These are phyloP conservation scores for Dactylella cylindrospora DNA, from an alignment of 2,329 filamentous ascomycete species.

Conservation along the genomic window DNA sequence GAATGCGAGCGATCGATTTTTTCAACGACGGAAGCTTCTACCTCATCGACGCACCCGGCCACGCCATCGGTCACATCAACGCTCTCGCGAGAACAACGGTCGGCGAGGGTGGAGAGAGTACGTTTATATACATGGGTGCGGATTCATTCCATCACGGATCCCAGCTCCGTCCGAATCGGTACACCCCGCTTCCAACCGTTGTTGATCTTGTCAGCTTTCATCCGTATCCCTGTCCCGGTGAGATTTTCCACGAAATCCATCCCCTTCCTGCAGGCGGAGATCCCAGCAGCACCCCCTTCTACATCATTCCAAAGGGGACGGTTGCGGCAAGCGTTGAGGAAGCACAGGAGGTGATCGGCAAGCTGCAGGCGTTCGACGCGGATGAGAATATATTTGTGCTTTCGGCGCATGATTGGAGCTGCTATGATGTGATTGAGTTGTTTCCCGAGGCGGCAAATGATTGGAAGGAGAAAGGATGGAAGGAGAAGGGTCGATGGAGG, in stretches of 20 bases:
- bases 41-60: constrained; percentile 59
- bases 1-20: constrained; percentile 58
- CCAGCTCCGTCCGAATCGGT: constrained; percentile 55
- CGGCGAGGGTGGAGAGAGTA: constrained; percentile 44
- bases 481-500: constrained; percentile 55
- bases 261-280: constrained; percentile 12
- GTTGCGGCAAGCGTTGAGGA: constrained; percentile 49
- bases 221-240: constrained; percentile 28
- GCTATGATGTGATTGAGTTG: constrained; percentile 56
- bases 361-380: constrained; percentile 56
- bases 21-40: constrained; percentile 62
- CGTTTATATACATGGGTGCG: constrained; percentile 59
- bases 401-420: constrained; percentile 56
- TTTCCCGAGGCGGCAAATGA: constrained; percentile 58
- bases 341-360: constrained; percentile 54
- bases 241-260: constrained; percentile 30
- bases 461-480: constrained; percentile 56
- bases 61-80: constrained; percentile 58
- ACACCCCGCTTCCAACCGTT: constrained; percentile 52
- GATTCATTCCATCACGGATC: constrained; percentile 56
- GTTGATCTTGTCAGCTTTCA: constrained; percentile 46
- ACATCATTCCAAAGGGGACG: constrained; percentile 46
- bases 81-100: constrained; percentile 53
- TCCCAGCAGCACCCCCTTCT: constrained; percentile 50
- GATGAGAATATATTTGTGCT: constrained; percentile 55